A percentile compares a stretch with the other conserved stretches of the same genome.
phyloP scores from a whole-genome alignment of 2,329 filamentous ascomycete genomes.

The Scedosporium dehoogii region DNA sequence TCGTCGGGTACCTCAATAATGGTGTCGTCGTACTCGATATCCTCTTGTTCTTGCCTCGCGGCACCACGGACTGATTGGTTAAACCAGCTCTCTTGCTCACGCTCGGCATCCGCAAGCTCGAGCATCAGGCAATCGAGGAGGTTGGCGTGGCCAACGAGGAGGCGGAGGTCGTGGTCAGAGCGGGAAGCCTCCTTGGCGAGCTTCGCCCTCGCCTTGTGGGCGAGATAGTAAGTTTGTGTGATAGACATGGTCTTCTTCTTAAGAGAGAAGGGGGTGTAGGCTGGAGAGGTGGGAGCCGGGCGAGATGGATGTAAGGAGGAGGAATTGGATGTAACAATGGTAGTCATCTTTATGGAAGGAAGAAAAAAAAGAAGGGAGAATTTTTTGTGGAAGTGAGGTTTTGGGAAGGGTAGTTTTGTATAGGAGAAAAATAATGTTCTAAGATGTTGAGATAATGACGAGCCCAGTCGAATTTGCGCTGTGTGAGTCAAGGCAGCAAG shows the following conservation, averaged over 20 bases:
- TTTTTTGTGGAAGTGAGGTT: not conserved
- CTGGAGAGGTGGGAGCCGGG: constrained; percentile 26
- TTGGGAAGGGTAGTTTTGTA: not conserved
- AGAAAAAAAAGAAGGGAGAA: not conserved
- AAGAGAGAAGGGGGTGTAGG: constrained; percentile 20
- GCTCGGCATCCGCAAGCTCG: constrained; percentile 81
- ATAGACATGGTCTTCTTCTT: constrained; percentile 87
- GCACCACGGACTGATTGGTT: constrained; percentile 74
- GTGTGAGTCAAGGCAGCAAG: constrained; percentile 18
- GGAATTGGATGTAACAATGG: not conserved
- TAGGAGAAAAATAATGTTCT: constrained; percentile 5
- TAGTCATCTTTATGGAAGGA: constrained; percentile 6
- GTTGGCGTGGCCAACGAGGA: constrained; percentile 96
- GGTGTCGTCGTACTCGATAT: constrained; percentile 80
- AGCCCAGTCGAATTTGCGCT: constrained; percentile 9
- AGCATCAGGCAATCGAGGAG: constrained; percentile 94
- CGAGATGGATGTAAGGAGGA: constrained; percentile 16
- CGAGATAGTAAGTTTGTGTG: constrained; percentile 96
- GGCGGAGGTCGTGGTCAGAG: constrained; percentile 86
- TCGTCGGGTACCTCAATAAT: constrained; percentile 65
- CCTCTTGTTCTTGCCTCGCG: constrained; percentile 39
- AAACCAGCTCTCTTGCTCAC: constrained; percentile 96
- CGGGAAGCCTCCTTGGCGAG: constrained; percentile 84
- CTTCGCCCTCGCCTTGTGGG: constrained; percentile 93
- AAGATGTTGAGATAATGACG: constrained; percentile 7